phyloP scores from a whole-genome alignment of 805 yeast species.

The Barnettozyma populi region DNA sequence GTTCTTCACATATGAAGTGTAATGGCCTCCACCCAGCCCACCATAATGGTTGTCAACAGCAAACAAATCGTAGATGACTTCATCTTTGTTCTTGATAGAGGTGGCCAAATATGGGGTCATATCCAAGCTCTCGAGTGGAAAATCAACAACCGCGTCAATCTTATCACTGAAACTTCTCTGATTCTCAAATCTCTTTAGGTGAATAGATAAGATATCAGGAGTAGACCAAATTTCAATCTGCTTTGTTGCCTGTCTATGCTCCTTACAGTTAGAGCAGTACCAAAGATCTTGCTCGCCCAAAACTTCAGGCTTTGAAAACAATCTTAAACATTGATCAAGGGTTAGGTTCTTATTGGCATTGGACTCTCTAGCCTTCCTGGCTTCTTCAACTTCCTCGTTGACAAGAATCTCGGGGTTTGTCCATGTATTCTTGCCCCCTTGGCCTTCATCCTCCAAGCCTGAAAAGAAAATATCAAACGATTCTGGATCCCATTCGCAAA shows the following conservation, averaged over 20 bases:
- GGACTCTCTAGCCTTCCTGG: slow-evolving; percentile 28
- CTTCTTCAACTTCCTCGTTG: slow-evolving; percentile 51
- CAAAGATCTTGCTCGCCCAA: slow-evolving; percentile 86
- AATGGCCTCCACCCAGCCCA: slow-evolving; percentile 96
- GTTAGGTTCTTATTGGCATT: slow-evolving; percentile 40
- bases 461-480: slow-evolving; percentile 48
- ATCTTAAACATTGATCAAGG: slow-evolving; percentile 65
- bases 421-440: slow-evolving; percentile 54
- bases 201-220: slow-evolving; percentile 87
- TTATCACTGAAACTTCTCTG: slow-evolving; percentile 84
- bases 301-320: slow-evolving; percentile 77
- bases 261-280: slow-evolving; percentile 89
- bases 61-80: slow-evolving; percentile 68
- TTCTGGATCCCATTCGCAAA: slow-evolving; percentile 63
- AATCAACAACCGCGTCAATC: slow-evolving; percentile 76
- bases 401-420: slow-evolving; percentile 40
- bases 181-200: slow-evolving; percentile 83
- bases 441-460: slow-evolving; percentile 38
- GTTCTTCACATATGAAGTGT: slow-evolving; percentile 84
- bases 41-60: slow-evolving; percentile 97
- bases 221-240: slow-evolving; percentile 89
- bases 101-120: slow-evolving; percentile 52
- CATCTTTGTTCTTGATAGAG: slow-evolving; percentile 23
- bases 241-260: slow-evolving; percentile 86
- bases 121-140: slow-evolving; percentile 81